A percentile compares a stretch with the other conserved stretches of the same genome.
Conservation (phyloP, 2,329 filamentous ascomycete genomes). For the Xylariales sp. region DNA sequence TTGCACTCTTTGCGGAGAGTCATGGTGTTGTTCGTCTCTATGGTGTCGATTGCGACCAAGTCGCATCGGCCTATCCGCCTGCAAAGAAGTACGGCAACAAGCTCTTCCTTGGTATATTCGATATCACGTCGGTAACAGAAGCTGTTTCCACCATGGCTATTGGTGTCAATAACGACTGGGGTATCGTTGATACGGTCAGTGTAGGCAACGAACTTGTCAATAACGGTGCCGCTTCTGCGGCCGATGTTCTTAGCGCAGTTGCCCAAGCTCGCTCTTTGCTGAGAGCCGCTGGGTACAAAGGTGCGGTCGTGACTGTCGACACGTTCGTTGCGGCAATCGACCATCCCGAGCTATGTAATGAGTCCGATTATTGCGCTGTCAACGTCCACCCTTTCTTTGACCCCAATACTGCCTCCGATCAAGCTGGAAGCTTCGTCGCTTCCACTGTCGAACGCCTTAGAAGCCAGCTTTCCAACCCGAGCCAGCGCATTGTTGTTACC, state of each 20-base stretch:
- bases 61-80: slow-evolving; percentile 56
- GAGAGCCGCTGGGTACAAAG: slow-evolving; percentile 59
- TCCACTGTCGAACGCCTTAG: slow-evolving; percentile 45
- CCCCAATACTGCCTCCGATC: slow-evolving; percentile 48
- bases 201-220: slow-evolving; percentile 82
- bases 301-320: slow-evolving; percentile 75
- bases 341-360: slow-evolving; percentile 65
- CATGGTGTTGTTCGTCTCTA: slow-evolving; percentile 71
- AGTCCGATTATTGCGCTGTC: slow-evolving; percentile 72
- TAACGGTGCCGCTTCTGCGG: slow-evolving; percentile 47
- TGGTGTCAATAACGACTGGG: slow-evolving; percentile 61
- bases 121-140: slow-evolving; percentile 49
- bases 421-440: slow-evolving; percentile 64
- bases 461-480: slow-evolving; percentile 33
- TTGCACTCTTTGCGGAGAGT: slow-evolving; percentile 44
- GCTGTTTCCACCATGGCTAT: slow-evolving; percentile 59
- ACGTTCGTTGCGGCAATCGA: slow-evolving; percentile 65
- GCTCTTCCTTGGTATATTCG: slow-evolving; percentile 71
- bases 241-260: slow-evolving; percentile 54
- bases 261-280: slow-evolving; percentile 53
- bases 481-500: slow-evolving; percentile 66
- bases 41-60: slow-evolving; percentile 73
- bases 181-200: slow-evolving; percentile 62
- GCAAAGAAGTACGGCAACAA: slow-evolving; percentile 62
- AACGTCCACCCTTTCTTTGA: slow-evolving; percentile 88